Percentiles rank a stretch among this genome's conserved stretches.
Conservation (phyloP, 495 filamentous ascomycete species). For the Pseudomonodictys pantanalensis region DNA sequence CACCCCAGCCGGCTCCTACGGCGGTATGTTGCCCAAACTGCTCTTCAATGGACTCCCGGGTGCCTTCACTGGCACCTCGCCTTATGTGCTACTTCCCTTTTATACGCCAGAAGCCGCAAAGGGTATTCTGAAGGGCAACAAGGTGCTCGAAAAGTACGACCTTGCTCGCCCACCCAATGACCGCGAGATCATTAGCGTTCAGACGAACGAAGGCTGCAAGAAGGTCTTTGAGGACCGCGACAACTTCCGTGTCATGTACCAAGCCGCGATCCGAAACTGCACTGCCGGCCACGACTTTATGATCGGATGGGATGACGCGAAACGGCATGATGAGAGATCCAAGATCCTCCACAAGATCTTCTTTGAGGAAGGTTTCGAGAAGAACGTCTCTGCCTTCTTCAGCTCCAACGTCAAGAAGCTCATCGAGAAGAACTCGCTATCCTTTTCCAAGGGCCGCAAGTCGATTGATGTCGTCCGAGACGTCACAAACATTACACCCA, state of each 20-base stretch:
- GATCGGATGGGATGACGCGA: conserved; percentile 44
- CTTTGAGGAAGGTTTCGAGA: conserved; percentile 44
- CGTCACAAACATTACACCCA: conserved; percentile 39
- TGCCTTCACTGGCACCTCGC: conserved; percentile 38
- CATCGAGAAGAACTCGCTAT: conserved; percentile 41
- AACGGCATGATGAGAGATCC: conserved; percentile 39
- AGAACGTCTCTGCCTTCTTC: conserved; percentile 41
- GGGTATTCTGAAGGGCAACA: conserved; percentile 55
- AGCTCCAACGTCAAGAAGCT: conserved; percentile 36
- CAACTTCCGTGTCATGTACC: conserved; percentile 45
- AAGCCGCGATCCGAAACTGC: conserved; percentile 40
- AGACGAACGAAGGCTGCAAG: conserved; percentile 45
- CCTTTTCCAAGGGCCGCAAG: conserved; percentile 34
- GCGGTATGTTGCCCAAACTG: conserved; percentile 38
- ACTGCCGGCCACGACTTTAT: conserved; percentile 45
- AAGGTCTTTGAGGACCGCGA: conserved; percentile 43
- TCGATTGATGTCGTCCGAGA: conserved; percentile 47
- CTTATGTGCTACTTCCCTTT: conserved; percentile 44
- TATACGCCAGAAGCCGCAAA: conserved; percentile 47
- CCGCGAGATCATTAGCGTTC: conserved; percentile 36
- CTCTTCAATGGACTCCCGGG: conserved; percentile 31
- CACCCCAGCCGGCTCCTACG: conserved; percentile 35
- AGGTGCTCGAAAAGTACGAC: conserved; percentile 42
- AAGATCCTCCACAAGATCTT: conserved; percentile 42
- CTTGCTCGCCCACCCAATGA: conserved; percentile 35